These are phyloP conservation scores for Beauveria caledonica DNA, from an alignment of 2,329 filamentous ascomycete genomes.

Conservation along the genomic window DNA sequence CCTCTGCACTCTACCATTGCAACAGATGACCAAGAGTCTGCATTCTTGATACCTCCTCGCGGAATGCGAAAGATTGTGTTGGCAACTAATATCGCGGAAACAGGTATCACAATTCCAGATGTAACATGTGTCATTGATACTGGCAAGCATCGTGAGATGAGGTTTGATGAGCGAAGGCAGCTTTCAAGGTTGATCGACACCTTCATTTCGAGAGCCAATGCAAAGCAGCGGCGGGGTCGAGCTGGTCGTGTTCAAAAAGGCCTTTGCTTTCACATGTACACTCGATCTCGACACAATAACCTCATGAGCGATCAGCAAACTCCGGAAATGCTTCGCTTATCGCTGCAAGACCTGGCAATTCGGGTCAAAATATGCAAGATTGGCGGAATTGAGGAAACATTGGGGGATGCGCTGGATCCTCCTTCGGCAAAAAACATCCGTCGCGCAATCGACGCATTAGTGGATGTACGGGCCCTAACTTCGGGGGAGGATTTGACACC, in stretches of 20 bases:
- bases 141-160: constrained; percentile 95
- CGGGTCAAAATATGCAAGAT: constrained; percentile 96
- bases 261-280: constrained; percentile 93
- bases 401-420: constrained; percentile 81
- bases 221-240: constrained; percentile 87
- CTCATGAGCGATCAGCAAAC: constrained; percentile 87
- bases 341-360: constrained; percentile 88
- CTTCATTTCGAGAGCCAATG: constrained; percentile 92
- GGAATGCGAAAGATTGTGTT: constrained; percentile 89
- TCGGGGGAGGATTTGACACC: constrained; percentile 74
- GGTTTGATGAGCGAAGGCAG: constrained; percentile 88
- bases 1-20: constrained; percentile 91
- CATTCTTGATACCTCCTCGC: constrained; percentile 75
- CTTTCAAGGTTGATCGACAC: constrained; percentile 85
- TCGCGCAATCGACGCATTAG: constrained; percentile 81
- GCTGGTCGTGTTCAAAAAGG: constrained; percentile 94
- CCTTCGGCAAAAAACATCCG: constrained; percentile 89
- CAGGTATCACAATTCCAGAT: constrained; percentile 96
- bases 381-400: constrained; percentile 83
- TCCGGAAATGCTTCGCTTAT: constrained; percentile 90
- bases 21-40: constrained; percentile 90
- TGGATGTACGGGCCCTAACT: constrained; percentile 88
- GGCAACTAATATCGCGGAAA: constrained; percentile 96
- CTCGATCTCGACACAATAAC: constrained; percentile 77
- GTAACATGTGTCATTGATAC: constrained; percentile 96